Conservation (phyloP, 306 rosid genomes). For the Quercus berberidifolia region DNA sequence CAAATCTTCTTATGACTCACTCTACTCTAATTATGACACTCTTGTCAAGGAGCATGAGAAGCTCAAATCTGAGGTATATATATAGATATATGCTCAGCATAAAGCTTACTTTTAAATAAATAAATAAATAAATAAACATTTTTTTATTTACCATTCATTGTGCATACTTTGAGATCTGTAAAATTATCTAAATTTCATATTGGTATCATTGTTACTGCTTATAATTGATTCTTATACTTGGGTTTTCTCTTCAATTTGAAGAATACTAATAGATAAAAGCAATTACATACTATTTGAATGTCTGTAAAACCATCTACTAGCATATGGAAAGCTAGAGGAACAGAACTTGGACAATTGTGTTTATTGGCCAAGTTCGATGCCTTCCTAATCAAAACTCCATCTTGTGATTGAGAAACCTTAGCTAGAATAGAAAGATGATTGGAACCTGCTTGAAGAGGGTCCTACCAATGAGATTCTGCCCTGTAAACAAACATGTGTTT, state of each 20-base stretch:
- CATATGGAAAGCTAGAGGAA: constrained; percentile 20
- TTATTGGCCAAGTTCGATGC: constrained; percentile 14
- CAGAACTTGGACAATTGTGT: constrained; percentile 16
- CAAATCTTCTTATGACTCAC: constrained; percentile 78
- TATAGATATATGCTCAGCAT: not conserved
- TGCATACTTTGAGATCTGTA: not conserved
- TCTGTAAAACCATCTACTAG: not conserved
- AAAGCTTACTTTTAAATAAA: not conserved
- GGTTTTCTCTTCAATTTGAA: not conserved
- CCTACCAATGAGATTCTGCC: constrained; percentile 45
- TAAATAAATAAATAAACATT: not conserved
- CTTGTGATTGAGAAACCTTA: constrained; percentile 13
- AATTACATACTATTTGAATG: not conserved
- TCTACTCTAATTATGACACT: constrained; percentile 62
- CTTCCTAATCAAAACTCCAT: constrained; percentile 46
- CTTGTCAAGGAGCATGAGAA: constrained; percentile 74
- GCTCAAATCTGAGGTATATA: constrained; percentile 80
- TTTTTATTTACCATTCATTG: not conserved
- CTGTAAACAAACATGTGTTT: constrained; percentile 34
- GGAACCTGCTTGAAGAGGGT: constrained; percentile 38
- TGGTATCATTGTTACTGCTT: not conserved
- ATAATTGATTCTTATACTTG: not conserved
- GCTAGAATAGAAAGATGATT: constrained; percentile 27
- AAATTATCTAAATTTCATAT: not conserved
- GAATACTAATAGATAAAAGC: not conserved